These are phyloP conservation scores for Cladosporium phlei DNA, from an alignment of 2,329 filamentous ascomycete genomes.

Conservation along the genomic window DNA sequence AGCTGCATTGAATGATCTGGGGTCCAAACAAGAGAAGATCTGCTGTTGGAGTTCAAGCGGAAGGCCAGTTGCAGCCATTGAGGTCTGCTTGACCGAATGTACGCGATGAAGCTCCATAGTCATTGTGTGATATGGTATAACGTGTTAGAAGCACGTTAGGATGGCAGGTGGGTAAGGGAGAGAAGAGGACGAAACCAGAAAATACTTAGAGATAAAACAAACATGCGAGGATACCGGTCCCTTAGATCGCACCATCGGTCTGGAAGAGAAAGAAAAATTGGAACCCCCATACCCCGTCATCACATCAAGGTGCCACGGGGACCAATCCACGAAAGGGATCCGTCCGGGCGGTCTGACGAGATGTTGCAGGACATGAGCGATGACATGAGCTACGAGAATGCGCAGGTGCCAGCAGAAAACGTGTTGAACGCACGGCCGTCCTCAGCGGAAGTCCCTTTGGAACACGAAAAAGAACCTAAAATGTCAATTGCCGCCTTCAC, in stretches of 20 bases:
- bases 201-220: background rate
- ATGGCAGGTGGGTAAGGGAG: background rate
- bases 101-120: conserved; percentile 11
- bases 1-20: conserved; percentile 29
- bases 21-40: conserved; percentile 30
- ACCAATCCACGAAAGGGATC: background rate
- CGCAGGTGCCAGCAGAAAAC: too few relatives aligned
- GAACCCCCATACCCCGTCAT: conserved; percentile 8
- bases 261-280: background rate
- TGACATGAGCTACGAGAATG: conserved; percentile 12
- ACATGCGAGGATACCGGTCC: background rate
- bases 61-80: conserved; percentile 24
- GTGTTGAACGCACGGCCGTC: conserved; percentile 11
- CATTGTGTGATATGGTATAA: background rate
- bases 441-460: conserved; percentile 2
- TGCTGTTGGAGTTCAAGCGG: conserved; percentile 34
- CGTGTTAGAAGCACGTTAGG: background rate
- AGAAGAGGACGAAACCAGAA: background rate
- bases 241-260: background rate
- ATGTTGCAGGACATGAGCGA: conserved; percentile 4
- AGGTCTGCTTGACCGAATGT: conserved; percentile 11
- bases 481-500: background rate
- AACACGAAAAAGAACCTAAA: conserved; percentile 6
- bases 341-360: conserved; percentile 13
- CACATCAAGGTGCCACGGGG: conserved; percentile 6